Conservation (phyloP, 192 early-diverging fungal genomes). For the Backusella parvicylindrica region DNA sequence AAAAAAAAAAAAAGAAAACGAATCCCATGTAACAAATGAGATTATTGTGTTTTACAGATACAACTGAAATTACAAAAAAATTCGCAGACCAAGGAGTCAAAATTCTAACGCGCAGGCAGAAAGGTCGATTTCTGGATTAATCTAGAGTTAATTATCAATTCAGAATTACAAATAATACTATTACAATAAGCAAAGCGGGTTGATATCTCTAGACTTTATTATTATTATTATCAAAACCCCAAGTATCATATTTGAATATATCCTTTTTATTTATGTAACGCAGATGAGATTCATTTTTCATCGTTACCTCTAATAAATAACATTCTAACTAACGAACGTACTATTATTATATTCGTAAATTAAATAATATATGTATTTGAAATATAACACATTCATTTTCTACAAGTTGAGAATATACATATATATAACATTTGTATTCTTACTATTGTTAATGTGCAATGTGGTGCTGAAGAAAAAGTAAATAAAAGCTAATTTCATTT, state of each 20-base stretch:
- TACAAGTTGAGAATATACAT: neutral
- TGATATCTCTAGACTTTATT: neutral
- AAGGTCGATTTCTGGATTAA: neutral
- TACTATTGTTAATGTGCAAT: neutral
- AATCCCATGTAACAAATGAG: neutral
- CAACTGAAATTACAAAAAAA: constrained; percentile 70
- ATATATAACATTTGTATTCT: too few species aligned
- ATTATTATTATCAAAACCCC: neutral
- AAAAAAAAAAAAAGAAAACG: neutral
- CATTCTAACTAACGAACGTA: neutral
- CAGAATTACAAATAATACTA: neutral
- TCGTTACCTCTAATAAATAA: neutral
- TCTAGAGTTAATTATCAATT: neutral
- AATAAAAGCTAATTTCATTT: neutral
- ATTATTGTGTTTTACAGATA: constrained; percentile 44
- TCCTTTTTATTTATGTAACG: neutral
- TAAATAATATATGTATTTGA: neutral
- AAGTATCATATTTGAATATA: neutral
- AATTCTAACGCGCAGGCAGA: constrained; percentile 60
- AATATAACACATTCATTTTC: neutral
- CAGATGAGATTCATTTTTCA: neutral
- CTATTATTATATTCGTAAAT: neutral
- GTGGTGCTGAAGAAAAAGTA: neutral
- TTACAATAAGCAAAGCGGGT: neutral
- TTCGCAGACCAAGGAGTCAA: constrained; percentile 78